Percentiles rank a stretch among this genome's conserved stretches.
Conservation (phyloP, 345 rosid genomes). For the Eucalyptus regnans region DNA sequence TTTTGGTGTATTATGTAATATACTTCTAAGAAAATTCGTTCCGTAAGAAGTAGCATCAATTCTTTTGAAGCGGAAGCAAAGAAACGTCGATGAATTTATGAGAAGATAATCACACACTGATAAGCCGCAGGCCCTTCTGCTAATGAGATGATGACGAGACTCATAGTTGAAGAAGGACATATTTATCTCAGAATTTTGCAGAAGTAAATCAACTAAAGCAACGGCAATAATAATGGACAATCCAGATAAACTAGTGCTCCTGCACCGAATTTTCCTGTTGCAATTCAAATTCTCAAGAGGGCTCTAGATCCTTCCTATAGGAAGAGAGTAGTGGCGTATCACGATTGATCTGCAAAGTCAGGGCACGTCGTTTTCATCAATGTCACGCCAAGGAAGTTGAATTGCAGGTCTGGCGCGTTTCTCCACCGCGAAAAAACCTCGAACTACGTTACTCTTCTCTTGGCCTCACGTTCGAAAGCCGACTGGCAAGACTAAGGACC, state of each 20-base stretch:
- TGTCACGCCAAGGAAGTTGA: neutral
- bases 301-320: neutral
- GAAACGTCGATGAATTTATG: neutral
- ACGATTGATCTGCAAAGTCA: neutral
- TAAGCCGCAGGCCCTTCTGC: no score
- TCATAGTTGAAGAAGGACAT: no score
- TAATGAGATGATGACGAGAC: no score
- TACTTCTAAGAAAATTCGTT: neutral
- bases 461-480: neutral
- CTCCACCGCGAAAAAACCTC: neutral
- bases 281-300: neutral
- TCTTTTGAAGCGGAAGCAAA: rapidly evolving
- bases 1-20: neutral
- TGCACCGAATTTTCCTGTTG: neutral
- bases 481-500: neutral
- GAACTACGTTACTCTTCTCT: neutral
- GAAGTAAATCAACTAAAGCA: neutral
- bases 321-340: neutral
- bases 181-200: neutral
- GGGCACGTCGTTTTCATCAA: neutral
- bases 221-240: neutral
- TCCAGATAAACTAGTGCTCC: neutral
- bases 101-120: neutral
- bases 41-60: neutral
- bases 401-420: neutral